Evolutionary conservation across 2,329 filamentous ascomycete genomes (phyloP).

Genomic region (Chrysoporthe cubensis): DNA sequence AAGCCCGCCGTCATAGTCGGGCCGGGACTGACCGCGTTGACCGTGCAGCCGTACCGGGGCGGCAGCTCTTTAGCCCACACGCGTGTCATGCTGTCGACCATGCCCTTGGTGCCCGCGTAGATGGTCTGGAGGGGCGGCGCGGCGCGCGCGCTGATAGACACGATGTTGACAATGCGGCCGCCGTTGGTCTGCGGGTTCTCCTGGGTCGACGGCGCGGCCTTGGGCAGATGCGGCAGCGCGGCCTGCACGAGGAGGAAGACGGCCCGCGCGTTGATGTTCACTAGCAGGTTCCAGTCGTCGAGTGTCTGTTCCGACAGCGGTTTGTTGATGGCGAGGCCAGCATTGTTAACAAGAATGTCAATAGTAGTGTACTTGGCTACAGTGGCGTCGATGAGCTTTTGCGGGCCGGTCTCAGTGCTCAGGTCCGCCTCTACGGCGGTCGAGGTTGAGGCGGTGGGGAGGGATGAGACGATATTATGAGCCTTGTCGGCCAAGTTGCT

Average conservation of each 20-base stretch:
- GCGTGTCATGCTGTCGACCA: slow-evolving; percentile 51
- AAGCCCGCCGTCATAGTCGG: slow-evolving; percentile 42
- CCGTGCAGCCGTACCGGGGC: slow-evolving; percentile 49
- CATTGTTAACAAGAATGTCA: slow-evolving; percentile 46
- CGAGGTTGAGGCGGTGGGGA: slow-evolving; percentile 35
- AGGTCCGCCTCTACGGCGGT: slow-evolving; percentile 50
- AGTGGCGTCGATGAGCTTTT: slow-evolving; percentile 41
- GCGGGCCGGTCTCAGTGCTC: slow-evolving; percentile 41
- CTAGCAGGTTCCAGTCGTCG: slow-evolving; percentile 43
- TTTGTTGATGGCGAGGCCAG: slow-evolving; percentile 42
- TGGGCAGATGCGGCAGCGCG: slow-evolving; percentile 43
- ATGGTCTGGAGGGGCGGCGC: slow-evolving; percentile 47
- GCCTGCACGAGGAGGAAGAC: slow-evolving; percentile 47
- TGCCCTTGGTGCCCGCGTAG: slow-evolving; percentile 54
- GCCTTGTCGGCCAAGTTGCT: slow-evolving; percentile 35
- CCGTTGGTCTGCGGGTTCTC: slow-evolving; percentile 27
- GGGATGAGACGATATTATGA: slow-evolving; percentile 34
- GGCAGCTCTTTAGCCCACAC: slow-evolving; percentile 50
- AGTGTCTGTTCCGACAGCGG: slow-evolving; percentile 44
- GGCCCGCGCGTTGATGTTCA: slow-evolving; percentile 47
- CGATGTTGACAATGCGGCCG: slow-evolving; percentile 49
- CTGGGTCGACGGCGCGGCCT: slow-evolving; percentile 12
- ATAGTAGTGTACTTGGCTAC: slow-evolving; percentile 40
- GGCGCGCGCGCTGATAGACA: slow-evolving; percentile 41
- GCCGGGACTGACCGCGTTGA: slow-evolving; percentile 49